Evolutionary conservation across 306 rosid genomes (phyloP), one percentile per base, ranked within the genome.

Genomic region (Senna tora): DNA sequence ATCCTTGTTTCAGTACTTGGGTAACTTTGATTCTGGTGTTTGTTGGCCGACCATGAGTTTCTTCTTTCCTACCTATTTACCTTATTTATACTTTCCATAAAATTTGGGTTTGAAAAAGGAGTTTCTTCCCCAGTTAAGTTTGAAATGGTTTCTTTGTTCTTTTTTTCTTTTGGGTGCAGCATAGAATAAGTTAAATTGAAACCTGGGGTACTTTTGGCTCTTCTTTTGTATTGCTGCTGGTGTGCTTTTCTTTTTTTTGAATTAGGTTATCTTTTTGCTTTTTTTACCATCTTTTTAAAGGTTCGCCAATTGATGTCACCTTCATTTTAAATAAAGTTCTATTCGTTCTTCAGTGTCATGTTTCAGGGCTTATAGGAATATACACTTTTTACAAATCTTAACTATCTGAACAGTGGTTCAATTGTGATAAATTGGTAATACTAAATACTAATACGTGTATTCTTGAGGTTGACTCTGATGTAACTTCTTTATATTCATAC

Each of bases 31-130:
- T 64, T 77, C 70, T 52, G 42, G 68, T 63, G 75, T 85, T 87
- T 75, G 88, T 84, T 74, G 84, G 82, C 79, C 86, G 75, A 82
- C 77, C 61, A 15, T 61, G 75, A 72, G 56, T 82, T 78, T 75
- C 55, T 67, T 41, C 28, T 17, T 43, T 75, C 81, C 74, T 67
- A 52, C 75, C 64, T 34, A 10, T 59, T 70, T 65, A 52, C 51
- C 69, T 60, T 43, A 63, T 21, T 62, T 42, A 46, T 47, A 38
- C 47, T 38, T 15, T 36, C 6, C 39, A 3, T 57, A 55, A 47
- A 43, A n/a, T 62, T 76, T 67, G 55, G 68, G 66, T 79, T 21
- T 36, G 69, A 78, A 19, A 19, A 16, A 33, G 17, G 38, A 19
- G 30, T 43, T 71, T 41, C 54, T 19, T 34, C 61, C 55, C 58